Percentiles rank a stretch among this genome's conserved stretches.
Evolutionary conservation across 2,329 filamentous ascomycete genomes (phyloP).

Genomic region (Myriosclerotinia scirpicola): DNA sequence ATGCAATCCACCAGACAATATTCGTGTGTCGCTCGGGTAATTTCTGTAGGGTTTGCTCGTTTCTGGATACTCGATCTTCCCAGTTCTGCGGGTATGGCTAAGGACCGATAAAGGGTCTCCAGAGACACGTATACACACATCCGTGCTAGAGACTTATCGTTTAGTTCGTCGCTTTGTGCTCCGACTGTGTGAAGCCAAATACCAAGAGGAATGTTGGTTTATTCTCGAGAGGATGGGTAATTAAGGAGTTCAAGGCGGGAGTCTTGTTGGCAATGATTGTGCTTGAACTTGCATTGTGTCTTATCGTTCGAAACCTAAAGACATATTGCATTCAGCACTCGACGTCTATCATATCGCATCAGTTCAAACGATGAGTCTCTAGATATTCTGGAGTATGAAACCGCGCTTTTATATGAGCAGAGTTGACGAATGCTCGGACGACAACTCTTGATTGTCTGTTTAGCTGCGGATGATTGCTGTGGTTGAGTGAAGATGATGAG

Average conservation of each 20-base stretch:
- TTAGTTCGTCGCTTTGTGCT: neutral
- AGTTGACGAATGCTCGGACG: neutral
- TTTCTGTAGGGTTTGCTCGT: neutral
- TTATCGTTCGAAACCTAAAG: neutral
- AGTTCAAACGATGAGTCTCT: neutral
- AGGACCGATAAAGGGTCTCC: neutral
- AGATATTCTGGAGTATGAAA: neutral
- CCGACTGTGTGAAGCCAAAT: neutral
- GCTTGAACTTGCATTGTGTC: neutral
- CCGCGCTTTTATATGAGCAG: neutral
- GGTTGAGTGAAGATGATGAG: neutral
- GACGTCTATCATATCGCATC: neutral
- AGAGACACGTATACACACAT: neutral
- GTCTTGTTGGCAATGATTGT: neutral
- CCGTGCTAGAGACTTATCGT: neutral
- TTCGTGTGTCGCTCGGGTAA: neutral
- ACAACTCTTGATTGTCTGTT: neutral
- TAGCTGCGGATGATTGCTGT: neutral
- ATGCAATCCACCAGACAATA: neutral
- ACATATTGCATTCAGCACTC: neutral
- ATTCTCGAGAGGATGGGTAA: neutral
- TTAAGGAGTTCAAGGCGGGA: neutral
- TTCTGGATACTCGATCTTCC: neutral
- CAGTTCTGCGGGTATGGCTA: neutral
- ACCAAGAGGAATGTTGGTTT: neutral